phyloP scores from a whole-genome alignment of 148 eudicot genomes.

The Vaccinium myrtillus region DNA sequence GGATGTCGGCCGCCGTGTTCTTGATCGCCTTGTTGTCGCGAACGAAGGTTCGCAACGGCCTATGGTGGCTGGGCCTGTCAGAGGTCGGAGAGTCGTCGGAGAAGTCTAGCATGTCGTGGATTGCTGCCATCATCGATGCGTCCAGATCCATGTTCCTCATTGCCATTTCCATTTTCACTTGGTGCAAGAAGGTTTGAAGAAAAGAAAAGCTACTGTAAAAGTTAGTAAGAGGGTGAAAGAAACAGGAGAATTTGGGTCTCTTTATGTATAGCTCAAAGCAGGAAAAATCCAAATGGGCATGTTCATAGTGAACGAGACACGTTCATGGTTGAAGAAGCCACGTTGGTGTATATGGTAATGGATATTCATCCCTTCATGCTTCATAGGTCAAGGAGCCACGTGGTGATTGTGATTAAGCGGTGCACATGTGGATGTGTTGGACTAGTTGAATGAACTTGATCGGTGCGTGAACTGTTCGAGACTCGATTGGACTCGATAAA shows the following conservation, averaged over 20 bases:
- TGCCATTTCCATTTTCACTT: conserved; percentile 18
- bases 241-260: neutral
- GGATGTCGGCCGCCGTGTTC: conserved; percentile 64
- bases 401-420: conserved; percentile 2
- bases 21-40: conserved; percentile 51
- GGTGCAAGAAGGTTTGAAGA: neutral
- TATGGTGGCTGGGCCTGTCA: neutral
- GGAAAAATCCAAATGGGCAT: neutral
- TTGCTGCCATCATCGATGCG: conserved; percentile 2
- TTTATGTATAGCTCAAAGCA: neutral
- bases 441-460: too few species aligned
- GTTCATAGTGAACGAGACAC: neutral
- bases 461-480: too few species aligned
- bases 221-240: neutral
- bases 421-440: neutral
- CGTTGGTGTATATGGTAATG: neutral
- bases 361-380: neutral
- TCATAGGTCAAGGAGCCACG: neutral
- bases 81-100: neutral
- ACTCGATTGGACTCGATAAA: neutral
- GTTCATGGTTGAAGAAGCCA: neutral
- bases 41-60: conserved; percentile 47
- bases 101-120: conserved; percentile 32
- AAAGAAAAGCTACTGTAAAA: neutral
- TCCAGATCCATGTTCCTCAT: conserved; percentile 26